phyloP scores from a whole-genome alignment of 2,329 filamentous ascomycete genomes.

The Curvularia spicifera region DNA sequence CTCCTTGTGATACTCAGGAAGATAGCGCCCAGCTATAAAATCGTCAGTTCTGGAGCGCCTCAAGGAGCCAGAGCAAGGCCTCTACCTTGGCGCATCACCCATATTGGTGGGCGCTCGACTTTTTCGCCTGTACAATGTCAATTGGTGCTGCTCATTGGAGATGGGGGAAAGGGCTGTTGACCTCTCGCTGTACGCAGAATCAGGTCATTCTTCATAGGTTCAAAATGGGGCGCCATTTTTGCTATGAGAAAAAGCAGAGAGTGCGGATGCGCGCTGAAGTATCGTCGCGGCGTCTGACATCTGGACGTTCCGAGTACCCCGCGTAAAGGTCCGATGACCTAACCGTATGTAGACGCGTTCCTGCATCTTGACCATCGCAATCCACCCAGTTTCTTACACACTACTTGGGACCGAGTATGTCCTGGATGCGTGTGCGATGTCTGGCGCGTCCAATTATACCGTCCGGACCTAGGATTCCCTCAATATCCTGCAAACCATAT shows the following conservation, averaged over 20 bases:
- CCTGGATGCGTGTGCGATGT: conserved; percentile 17
- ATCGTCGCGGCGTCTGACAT: conserved; percentile 20
- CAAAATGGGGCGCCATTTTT: conserved; percentile 74
- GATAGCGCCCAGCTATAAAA: conserved; percentile 82
- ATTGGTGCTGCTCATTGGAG: conserved; percentile 4
- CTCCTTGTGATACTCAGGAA: conserved; percentile 95
- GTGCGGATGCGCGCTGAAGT: conserved; percentile 14
- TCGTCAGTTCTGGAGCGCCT: conserved; percentile 19
- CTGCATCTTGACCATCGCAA: conserved; percentile 14
- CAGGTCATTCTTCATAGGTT: conserved; percentile 89
- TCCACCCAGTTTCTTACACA: conserved; percentile 3
- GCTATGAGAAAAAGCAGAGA: conserved; percentile 13
- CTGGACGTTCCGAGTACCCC: conserved; percentile 34
- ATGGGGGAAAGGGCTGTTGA: conserved; percentile 50
- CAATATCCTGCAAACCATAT: background rate
- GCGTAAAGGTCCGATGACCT: conserved; percentile 23
- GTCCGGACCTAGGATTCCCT: background rate
- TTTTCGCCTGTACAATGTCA: conserved; percentile 69
- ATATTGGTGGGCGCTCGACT: conserved; percentile 92
- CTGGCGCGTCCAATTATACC: conserved; percentile 11
- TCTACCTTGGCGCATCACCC: conserved; percentile 98
- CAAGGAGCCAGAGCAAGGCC: conserved; percentile 3
- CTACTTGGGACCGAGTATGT: conserved; percentile 25
- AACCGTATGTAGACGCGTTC: conserved; percentile 32
- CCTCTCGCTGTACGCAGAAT: conserved; percentile 89